Evolutionary conservation across 345 rosid genomes (phyloP).

Genomic region (Kernera saxatilis): DNA sequence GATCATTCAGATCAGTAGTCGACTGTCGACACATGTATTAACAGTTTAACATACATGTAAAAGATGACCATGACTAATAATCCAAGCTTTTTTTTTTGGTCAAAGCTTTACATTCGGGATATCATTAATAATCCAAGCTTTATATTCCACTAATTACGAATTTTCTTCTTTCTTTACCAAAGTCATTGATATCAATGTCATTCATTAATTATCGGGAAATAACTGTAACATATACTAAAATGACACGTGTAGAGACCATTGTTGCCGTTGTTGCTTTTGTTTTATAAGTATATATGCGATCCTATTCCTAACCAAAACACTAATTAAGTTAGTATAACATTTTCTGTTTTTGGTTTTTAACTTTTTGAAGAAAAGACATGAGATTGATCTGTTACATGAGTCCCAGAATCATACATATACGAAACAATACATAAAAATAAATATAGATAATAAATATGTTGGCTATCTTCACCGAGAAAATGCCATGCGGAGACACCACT

Average conservation of each 20-base stretch:
- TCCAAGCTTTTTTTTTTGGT: background rate
- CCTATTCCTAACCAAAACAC: background rate
- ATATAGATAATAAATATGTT: background rate
- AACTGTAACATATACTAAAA: background rate
- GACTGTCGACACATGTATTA: too few species aligned
- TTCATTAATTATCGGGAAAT: background rate
- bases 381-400: background rate
- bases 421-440: background rate
- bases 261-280: background rate
- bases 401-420: background rate
- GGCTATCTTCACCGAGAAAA: background rate
- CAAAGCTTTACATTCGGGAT: too few species aligned
- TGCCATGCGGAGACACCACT: background rate
- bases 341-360: background rate
- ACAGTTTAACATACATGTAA: background rate
- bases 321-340: background rate
- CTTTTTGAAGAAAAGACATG: background rate
- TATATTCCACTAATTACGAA: constrained; percentile 15
- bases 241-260: background rate
- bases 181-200: background rate
- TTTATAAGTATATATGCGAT: too few species aligned
- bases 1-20: background rate
- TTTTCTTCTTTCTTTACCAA: background rate
- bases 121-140: background rate
- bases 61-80: background rate